Base-by-base conservation (phyloP, 108 stramenopile genomes). In the Cylindrotheca fusiformis region DNA sequence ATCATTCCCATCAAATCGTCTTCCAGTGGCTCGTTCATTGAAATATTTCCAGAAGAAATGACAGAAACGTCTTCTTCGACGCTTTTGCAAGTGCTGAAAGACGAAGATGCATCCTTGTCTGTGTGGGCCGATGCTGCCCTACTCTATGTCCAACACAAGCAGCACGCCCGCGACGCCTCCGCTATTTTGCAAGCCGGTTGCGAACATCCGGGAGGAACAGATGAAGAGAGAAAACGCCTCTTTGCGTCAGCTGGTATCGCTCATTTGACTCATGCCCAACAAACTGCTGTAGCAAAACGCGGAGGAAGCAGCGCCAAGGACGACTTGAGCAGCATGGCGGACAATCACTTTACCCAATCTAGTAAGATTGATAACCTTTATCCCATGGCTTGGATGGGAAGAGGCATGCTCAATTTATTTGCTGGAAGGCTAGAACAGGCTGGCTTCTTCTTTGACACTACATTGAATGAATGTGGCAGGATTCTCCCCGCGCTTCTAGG, bases 381-480 rank as follows among this genome's bases (percentile, higher is more conserved):
- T 64, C 85, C 89, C 75, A 90, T 87, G 83, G 87, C 87, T 6
- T 94, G 93, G 93, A 85, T 90, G 62, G 88, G 88, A 57, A 67
- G 74, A 60, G 93, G 89, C 5, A 82, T 90, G 83, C 71, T 90
- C 24, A 78, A 88, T 53, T 63, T 90, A 33, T 57, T 59, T 17
- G 59, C 67, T 27, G 68, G 68, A 24, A 49, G 79, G 31, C 52
- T 79, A 8, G 87, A 91, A 44, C 89, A 89, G 65, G 93, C 93
- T 1, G 54, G 74, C 36, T 90, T 89, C 73, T 91, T 87, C 78
- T 94, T 91, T 66, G 69, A 88, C 28, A 78, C 90, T 3, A 90
- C 86, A 14, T 47, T 85, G 32, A 76, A 81, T 19, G 77, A 91
- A 63, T 85, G 82, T 52, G 90, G 88, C 8, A 65, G 69, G 50